phyloP scores from a whole-genome alignment of 768 basidiomycete genomes.

The Cystobasidium tubakii region DNA sequence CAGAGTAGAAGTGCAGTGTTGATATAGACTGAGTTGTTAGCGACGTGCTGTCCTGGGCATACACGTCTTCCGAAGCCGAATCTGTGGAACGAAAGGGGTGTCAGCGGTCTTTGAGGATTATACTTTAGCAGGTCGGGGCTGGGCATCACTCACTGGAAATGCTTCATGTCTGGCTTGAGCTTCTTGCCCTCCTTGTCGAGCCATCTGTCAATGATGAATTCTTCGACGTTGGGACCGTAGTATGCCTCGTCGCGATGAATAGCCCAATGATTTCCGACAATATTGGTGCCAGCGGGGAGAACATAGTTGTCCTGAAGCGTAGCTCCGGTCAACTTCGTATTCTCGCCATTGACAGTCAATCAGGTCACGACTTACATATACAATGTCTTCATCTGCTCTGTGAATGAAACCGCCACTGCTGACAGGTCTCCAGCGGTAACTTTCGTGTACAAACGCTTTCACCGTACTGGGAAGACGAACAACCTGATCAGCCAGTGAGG shows the following conservation, averaged over 20 bases:
- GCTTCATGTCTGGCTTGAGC: constrained; percentile 29
- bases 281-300: constrained; percentile 33
- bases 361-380: constrained; percentile 3
- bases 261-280: constrained; percentile 38
- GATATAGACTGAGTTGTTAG: constrained; percentile 34
- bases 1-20: constrained; percentile 35
- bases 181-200: constrained; percentile 3
- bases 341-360: neutral
- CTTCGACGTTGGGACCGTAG: constrained; percentile 22
- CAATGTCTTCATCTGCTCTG: constrained; percentile 17
- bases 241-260: constrained; percentile 22
- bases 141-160: constrained; percentile 28
- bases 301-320: constrained; percentile 12
- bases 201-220: constrained; percentile 29
- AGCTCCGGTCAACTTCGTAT: neutral
- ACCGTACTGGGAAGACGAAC: neutral
- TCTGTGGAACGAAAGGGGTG: neutral
- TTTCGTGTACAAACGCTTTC: constrained; percentile 35
- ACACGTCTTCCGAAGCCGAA: constrained; percentile 37
- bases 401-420: constrained; percentile 37
- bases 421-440: constrained; percentile 38
- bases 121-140: too few species aligned
- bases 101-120: neutral
- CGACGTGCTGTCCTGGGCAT: constrained; percentile 38
- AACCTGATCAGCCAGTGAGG: neutral